phyloP scores from a whole-genome alignment of 2,329 filamentous ascomycete species.

The Phyllosticta citriasiana region DNA sequence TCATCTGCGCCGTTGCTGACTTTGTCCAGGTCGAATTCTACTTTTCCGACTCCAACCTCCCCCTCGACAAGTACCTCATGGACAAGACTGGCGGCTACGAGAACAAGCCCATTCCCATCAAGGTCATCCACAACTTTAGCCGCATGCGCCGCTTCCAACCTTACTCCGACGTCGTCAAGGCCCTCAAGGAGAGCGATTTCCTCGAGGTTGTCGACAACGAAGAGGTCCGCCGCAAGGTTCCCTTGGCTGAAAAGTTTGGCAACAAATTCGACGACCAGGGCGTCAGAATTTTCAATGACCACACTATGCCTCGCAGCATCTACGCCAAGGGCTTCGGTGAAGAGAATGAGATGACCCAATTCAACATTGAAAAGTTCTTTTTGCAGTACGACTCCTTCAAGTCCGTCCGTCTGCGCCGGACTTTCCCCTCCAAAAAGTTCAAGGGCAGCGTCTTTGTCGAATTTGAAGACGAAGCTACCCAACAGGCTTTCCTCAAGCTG shows the following conservation, averaged over 20 bases:
- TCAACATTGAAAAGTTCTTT: conserved; percentile 92
- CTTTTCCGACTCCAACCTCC: conserved; percentile 85
- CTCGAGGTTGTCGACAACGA: conserved; percentile 60
- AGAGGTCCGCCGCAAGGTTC: conserved; percentile 57
- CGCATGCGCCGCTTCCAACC: conserved; percentile 94
- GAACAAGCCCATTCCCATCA: conserved; percentile 73
- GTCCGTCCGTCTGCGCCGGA: conserved; percentile 77
- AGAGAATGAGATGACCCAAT: conserved; percentile 74
- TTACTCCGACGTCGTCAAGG: conserved; percentile 70
- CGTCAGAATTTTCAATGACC: conserved; percentile 48
- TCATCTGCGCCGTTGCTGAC: conserved; percentile 12
- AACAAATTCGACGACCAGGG: conserved; percentile 43
- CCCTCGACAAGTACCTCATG: conserved; percentile 80
- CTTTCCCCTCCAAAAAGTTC: conserved; percentile 59
- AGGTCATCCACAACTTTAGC: conserved; percentile 75
- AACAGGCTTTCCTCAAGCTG: conserved; percentile 68
- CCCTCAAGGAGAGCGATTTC: conserved; percentile 65
- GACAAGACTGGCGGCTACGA: conserved; percentile 63
- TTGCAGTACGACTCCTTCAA: conserved; percentile 67
- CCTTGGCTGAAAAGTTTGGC: conserved; percentile 38
- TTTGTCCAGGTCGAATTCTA: conserved; percentile 78
- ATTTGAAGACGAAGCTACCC: conserved; percentile 68
- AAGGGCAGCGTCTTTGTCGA: conserved; percentile 97
- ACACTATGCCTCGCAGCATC: conserved; percentile 62
- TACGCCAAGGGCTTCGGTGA: conserved; percentile 93